These are phyloP conservation scores for Elongisporangium senticosum DNA, from an alignment of 352 stramenopile genomes.

Conservation along the genomic window DNA sequence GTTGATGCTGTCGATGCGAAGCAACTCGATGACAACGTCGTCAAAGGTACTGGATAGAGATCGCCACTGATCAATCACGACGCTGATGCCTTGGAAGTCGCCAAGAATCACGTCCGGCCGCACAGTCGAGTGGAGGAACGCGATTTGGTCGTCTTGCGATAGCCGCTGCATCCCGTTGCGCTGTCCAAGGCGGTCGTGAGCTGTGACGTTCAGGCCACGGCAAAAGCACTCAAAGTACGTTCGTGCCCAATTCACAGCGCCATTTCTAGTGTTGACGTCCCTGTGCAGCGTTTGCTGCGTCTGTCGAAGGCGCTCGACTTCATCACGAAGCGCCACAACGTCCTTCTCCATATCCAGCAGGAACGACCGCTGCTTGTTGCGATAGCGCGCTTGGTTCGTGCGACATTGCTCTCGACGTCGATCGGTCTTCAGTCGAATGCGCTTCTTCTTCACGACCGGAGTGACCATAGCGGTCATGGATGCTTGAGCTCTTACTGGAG, in stretches of 20 bases:
- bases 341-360: constrained; percentile 22
- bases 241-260: background rate
- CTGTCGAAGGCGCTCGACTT: constrained; percentile 13
- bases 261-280: background rate
- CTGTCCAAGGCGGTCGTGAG: background rate
- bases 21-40: constrained; percentile 27
- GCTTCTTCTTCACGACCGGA: constrained; percentile 20
- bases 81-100: constrained; percentile 17
- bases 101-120: constrained; percentile 25
- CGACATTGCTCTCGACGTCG: constrained; percentile 49
- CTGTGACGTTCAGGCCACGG: background rate
- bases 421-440: constrained; percentile 31
- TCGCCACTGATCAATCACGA: constrained; percentile 30
- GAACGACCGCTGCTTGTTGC: constrained; percentile 39
- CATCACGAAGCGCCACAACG: constrained; percentile 23
- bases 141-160: constrained; percentile 18
- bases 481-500: background rate
- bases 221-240: background rate
- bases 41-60: constrained; percentile 28
- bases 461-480: background rate
- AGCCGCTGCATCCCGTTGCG: background rate
- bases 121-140: constrained; percentile 36
- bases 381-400: constrained; percentile 51
- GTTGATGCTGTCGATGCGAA: constrained; percentile 15
- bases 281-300: background rate